A percentile compares a stretch with the other conserved stretches of the same genome.
phyloP scores from a whole-genome alignment of 179 eudicot genomes.

The Corrigiola litoralis region DNA sequence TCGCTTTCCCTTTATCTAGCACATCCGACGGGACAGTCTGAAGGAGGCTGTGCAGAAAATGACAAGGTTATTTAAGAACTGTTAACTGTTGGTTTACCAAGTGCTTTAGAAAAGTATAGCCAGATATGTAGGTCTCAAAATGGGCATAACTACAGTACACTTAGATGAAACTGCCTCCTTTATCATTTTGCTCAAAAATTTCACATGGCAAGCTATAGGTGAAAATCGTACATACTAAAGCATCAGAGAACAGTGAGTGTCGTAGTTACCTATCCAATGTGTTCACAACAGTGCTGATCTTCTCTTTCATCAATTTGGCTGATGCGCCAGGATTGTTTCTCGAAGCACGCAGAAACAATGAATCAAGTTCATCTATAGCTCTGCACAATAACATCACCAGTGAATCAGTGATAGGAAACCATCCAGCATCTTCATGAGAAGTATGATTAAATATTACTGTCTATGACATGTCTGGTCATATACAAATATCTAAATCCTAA shows the following conservation, averaged over 20 bases:
- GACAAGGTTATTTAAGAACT: neutral
- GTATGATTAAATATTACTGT: neutral
- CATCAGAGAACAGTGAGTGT: neutral
- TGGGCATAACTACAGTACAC: too few species aligned
- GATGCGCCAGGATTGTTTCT: slow-evolving; percentile 65
- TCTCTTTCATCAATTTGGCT: slow-evolving; percentile 59
- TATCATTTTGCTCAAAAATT: too few species aligned
- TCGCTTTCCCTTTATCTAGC: slow-evolving; percentile 69
- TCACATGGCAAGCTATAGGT: too few species aligned
- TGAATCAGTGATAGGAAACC: neutral
- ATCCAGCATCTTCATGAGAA: slow-evolving; percentile 17
- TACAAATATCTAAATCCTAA: neutral
- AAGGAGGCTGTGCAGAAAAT: slow-evolving; percentile 52
- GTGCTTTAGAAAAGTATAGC: too few species aligned
- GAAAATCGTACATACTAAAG: too few species aligned
- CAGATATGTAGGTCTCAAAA: too few species aligned
- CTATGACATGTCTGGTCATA: slow-evolving; percentile 5
- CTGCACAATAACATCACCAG: slow-evolving; percentile 30
- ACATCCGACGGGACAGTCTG: slow-evolving; percentile 78
- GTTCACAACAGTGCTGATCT: slow-evolving; percentile 50
- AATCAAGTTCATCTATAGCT: slow-evolving; percentile 90
- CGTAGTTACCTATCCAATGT: slow-evolving; percentile 61
- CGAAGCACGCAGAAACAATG: slow-evolving; percentile 74
- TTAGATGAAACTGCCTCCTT: neutral
- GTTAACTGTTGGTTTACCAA: neutral